A percentile compares a stretch with the other conserved stretches of the same genome.
Evolutionary conservation across 371 early-diverging fungal genomes (phyloP).

Genomic region (Mortierella sp.): DNA sequence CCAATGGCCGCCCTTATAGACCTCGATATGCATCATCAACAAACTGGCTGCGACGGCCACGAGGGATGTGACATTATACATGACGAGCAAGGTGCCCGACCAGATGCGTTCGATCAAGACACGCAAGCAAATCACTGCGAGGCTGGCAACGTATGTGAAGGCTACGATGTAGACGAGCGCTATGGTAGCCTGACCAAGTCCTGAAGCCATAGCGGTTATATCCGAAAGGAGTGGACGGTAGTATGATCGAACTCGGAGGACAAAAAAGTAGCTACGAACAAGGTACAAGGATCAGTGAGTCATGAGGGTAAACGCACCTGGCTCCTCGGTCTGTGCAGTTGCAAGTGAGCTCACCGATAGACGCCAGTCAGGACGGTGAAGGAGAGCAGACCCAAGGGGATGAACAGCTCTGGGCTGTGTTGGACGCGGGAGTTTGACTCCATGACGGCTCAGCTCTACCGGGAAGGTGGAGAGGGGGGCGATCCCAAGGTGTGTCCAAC

Average conservation of each 20-base stretch:
- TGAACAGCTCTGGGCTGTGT: conserved; percentile 36
- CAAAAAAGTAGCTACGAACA: conserved; percentile 33
- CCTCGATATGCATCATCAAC: conserved; percentile 33
- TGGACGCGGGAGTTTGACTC: too few species aligned
- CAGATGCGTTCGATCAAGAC: conserved; percentile 38
- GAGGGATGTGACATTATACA: conserved; percentile 34
- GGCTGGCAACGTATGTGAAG: conserved; percentile 20
- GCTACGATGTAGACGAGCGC: conserved; percentile 19
- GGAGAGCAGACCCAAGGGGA: conserved; percentile 32
- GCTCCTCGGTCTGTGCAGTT: background rate
- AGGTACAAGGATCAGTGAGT: background rate
- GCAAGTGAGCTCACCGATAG: conserved; percentile 28
- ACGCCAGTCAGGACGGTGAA: conserved; percentile 33
- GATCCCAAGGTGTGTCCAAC: too few species aligned
- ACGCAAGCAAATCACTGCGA: conserved; percentile 34
- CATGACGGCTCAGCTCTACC: too few species aligned
- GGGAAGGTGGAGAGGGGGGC: too few species aligned
- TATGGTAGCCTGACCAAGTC: conserved; percentile 21
- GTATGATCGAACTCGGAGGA: conserved; percentile 30
- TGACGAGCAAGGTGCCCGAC: conserved; percentile 31
- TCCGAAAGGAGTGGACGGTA: conserved; percentile 36
- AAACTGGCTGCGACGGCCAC: conserved; percentile 27
- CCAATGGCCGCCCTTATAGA: conserved; percentile 37
- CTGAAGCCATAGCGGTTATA: background rate
- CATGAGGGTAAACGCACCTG: background rate